These are phyloP conservation scores for Garcia nutans DNA, from an alignment of 345 rosid genomes.

Conservation along the genomic window DNA sequence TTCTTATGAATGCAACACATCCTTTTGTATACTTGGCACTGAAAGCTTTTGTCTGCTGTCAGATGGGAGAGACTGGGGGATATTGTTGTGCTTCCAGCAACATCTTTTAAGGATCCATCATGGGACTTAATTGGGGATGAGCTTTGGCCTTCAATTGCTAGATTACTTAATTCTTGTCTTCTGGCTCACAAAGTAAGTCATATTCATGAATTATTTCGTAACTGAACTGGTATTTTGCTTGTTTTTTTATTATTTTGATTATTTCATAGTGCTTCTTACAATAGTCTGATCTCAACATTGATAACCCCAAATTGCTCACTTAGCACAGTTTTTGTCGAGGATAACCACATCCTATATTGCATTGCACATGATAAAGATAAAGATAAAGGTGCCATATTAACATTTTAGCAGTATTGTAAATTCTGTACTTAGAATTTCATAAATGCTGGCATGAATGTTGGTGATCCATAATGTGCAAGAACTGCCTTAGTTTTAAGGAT, in stretches of 20 bases:
- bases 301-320: neutral
- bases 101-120: slow-evolving; percentile 71
- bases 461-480: neutral
- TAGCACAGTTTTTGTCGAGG: neutral
- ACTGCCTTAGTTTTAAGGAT: neutral
- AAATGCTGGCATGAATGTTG: neutral
- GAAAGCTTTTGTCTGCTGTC: slow-evolving; percentile 20
- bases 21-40: neutral
- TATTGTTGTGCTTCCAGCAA: slow-evolving; percentile 75
- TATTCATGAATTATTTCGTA: neutral
- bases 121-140: slow-evolving; percentile 69
- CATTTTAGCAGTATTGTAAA: neutral
- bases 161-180: slow-evolving; percentile 55
- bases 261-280: neutral
- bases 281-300: neutral
- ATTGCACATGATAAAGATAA: neutral
- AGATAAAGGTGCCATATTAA: neutral
- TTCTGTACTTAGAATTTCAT: neutral
- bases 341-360: neutral
- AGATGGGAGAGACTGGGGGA: slow-evolving; percentile 95
- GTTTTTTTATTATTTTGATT: neutral
- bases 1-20: neutral
- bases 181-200: slow-evolving; percentile 78
- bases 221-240: neutral
- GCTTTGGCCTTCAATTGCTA: slow-evolving; percentile 72